A percentile compares a stretch with the other conserved stretches of the same genome.
phyloP scores from a whole-genome alignment of 345 rosid genomes.

The Leavenworthia alabamica region DNA sequence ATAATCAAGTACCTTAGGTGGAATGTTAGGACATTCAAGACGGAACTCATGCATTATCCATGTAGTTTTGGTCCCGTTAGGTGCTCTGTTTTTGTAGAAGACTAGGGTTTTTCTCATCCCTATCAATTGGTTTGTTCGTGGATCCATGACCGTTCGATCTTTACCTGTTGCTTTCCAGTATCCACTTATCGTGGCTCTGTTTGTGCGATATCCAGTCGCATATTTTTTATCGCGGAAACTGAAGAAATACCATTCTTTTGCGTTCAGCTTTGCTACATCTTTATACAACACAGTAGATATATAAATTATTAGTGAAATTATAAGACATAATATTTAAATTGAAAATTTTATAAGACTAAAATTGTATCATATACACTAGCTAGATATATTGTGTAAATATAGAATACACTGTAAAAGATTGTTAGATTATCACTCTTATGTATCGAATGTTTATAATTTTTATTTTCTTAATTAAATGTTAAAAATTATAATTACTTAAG shows the following conservation, averaged over 20 bases:
- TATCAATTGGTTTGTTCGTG: conserved; percentile 48
- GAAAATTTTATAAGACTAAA: neutral
- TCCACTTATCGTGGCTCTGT: conserved; percentile 75
- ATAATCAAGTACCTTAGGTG: conserved; percentile 66
- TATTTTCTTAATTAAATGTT: neutral
- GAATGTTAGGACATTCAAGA: conserved; percentile 80
- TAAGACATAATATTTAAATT: neutral
- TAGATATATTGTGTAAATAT: neutral
- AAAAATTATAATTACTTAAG: neutral
- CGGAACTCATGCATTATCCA: conserved; percentile 99
- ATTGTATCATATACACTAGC: neutral
- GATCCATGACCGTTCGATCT: conserved; percentile 78
- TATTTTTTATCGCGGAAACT: conserved; percentile 90
- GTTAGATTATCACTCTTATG: neutral
- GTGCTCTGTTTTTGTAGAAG: conserved; percentile 84
- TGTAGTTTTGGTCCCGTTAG: conserved; percentile 85
- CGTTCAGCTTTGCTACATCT: conserved; percentile 95
- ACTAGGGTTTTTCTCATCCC: conserved; percentile 99
- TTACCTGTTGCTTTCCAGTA: conserved; percentile 99
- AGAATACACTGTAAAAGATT: neutral
- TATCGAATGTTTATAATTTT: neutral
- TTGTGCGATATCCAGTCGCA: conserved; percentile 86
- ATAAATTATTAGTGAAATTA: neutral
- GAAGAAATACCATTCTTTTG: conserved; percentile 96
- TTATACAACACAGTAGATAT: neutral